Evolutionary conservation across 805 yeast species (phyloP).

Genomic region (Cyberlindnera lachancei): DNA sequence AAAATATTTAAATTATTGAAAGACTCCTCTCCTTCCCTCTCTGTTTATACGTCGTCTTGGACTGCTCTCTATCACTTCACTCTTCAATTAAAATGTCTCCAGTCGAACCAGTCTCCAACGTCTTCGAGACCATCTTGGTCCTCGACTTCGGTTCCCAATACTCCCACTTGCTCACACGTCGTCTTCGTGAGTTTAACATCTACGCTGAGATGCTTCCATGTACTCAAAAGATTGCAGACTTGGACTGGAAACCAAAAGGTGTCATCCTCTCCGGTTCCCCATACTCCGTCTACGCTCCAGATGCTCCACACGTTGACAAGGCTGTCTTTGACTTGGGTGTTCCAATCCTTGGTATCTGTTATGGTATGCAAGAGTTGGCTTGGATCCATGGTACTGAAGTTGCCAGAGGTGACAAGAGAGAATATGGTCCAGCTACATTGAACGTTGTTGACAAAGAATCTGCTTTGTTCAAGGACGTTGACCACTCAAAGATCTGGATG

Average conservation of each 20-base stretch:
- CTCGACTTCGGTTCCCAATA: constrained; percentile 98
- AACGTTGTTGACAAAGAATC: constrained; percentile 60
- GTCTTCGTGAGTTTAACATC: constrained; percentile 95
- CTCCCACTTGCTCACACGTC: constrained; percentile 92
- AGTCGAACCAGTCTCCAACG: constrained; percentile 61
- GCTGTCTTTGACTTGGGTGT: constrained; percentile 85
- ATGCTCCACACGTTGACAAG: constrained; percentile 96
- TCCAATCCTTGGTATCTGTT: constrained; percentile 95
- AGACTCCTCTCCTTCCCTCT: too few species aligned
- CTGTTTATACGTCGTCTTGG: too few species aligned
- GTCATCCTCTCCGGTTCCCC: constrained; percentile 96
- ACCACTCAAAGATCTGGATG: constrained; percentile 98
- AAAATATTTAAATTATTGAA: too few species aligned
- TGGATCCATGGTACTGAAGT: constrained; percentile 93
- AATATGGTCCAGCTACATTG: constrained; percentile 93
- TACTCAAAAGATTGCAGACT: constrained; percentile 91
- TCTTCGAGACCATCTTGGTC: constrained; percentile 94
- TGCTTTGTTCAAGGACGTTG: constrained; percentile 79
- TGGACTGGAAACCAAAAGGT: constrained; percentile 94
- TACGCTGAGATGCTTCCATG: constrained; percentile 99
- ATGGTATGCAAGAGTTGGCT: constrained; percentile 98
- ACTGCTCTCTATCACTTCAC: too few species aligned
- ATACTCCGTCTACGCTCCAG: constrained; percentile 92
- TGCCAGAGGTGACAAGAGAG: constrained; percentile 94
- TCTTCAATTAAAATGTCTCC: constrained; percentile 20